Percentiles rank a stretch among this genome's conserved stretches.
Evolutionary conservation across 2,329 filamentous ascomycete species (phyloP).

Genomic region (Didymella lethalis): DNA sequence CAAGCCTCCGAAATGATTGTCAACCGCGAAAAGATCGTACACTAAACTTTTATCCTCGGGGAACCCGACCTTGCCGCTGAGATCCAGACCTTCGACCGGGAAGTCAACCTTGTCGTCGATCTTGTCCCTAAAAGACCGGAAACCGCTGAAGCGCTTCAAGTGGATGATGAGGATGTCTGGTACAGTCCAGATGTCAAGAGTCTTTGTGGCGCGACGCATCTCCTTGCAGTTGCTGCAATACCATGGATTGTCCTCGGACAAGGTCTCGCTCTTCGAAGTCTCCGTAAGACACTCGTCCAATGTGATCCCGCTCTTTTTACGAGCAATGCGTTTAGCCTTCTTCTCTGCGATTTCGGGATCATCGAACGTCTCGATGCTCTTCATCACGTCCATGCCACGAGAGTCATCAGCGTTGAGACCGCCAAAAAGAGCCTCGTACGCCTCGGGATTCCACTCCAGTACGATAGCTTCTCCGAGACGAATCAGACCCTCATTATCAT

Average conservation of each 20-base stretch:
- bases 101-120: slow-evolving; percentile 91
- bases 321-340: slow-evolving; percentile 68
- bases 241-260: slow-evolving; percentile 97
- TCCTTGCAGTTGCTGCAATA: slow-evolving; percentile 97
- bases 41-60: slow-evolving; percentile 81
- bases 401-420: slow-evolving; percentile 53
- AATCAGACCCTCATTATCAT: slow-evolving; percentile 68
- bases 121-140: slow-evolving; percentile 84
- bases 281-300: slow-evolving; percentile 93
- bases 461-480: slow-evolving; percentile 84
- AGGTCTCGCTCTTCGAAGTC: slow-evolving; percentile 90
- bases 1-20: slow-evolving; percentile 93
- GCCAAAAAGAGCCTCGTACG: slow-evolving; percentile 74
- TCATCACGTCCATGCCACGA: slow-evolving; percentile 68
- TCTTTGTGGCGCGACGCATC: slow-evolving; percentile 90
- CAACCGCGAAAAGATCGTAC: slow-evolving; percentile 94
- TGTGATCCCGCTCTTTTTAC: slow-evolving; percentile 78
- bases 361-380: slow-evolving; percentile 62
- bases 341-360: slow-evolving; percentile 69
- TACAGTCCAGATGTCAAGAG: slow-evolving; percentile 95
- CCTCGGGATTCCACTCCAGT: slow-evolving; percentile 80
- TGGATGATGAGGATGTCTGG: slow-evolving; percentile 96
- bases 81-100: slow-evolving; percentile 84
- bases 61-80: slow-evolving; percentile 79
- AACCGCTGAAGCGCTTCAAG: slow-evolving; percentile 92